Conservation (phyloP, 2,329 filamentous ascomycete genomes). For the Cryphonectria naterciae region DNA sequence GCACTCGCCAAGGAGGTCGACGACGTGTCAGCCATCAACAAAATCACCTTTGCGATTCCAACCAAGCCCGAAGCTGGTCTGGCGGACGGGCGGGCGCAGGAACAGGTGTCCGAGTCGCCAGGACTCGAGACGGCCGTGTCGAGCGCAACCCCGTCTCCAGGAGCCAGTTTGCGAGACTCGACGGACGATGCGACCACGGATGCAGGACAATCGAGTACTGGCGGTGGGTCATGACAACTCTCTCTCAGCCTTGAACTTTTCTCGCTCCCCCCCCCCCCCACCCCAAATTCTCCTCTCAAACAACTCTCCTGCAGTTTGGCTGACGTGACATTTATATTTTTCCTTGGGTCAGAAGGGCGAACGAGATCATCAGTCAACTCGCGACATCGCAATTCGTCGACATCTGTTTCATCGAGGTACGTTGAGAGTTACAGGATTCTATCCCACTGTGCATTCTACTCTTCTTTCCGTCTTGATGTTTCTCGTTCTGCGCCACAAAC, state of each 20-base stretch:
- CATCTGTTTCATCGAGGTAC: slow-evolving; percentile 21
- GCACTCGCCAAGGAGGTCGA: background rate
- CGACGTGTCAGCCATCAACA: slow-evolving; percentile 10
- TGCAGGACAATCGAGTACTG: slow-evolving; percentile 23
- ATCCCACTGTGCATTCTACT: background rate
- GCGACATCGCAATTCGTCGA: slow-evolving; percentile 25
- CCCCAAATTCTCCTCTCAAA: background rate
- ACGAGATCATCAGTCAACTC: slow-evolving; percentile 16
- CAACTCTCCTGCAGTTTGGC: slow-evolving; percentile 3
- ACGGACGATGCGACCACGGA: slow-evolving; percentile 21
- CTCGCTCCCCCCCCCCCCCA: background rate
- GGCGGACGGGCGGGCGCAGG: background rate
- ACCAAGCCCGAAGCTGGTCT: slow-evolving; percentile 13
- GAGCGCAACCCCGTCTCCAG: slow-evolving; percentile 24
- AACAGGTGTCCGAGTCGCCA: slow-evolving; percentile 9
- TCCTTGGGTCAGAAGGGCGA: slow-evolving; percentile 8
- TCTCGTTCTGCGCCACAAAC: background rate
- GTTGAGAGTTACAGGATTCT: slow-evolving; percentile 5
- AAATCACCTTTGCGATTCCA: slow-evolving; percentile 28
- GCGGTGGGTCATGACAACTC: slow-evolving; percentile 24
- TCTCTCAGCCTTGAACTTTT: slow-evolving; percentile 1
- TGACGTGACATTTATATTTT: slow-evolving; percentile 19
- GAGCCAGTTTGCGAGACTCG: slow-evolving; percentile 22
- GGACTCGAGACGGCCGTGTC: slow-evolving; percentile 22
- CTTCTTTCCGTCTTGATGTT: slow-evolving; percentile 2